Base-by-base conservation (phyloP, 2,329 filamentous ascomycete species). In the Raffaelea arxii region DNA sequence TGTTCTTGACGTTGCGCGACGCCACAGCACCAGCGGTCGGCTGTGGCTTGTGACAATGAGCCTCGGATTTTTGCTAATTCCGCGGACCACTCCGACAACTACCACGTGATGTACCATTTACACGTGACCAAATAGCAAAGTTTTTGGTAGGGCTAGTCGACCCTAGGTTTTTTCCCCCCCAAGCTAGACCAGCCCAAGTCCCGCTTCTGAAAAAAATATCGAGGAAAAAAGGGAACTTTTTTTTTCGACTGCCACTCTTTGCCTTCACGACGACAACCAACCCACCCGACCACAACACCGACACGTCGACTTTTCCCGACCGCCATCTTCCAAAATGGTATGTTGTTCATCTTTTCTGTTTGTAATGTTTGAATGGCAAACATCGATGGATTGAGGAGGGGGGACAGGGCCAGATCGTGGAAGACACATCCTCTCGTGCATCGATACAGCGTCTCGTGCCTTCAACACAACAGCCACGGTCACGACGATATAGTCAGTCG, bases 201-300 rank as follows among this genome's bases (percentile, higher is more conserved):
- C 36, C 25, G 25, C 21, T 30, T 18, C 22, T 24, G 25, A 49
- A 47, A 51, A 53, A 53, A 53, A 46, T n/a, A 43, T 46, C 23
- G 23, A 46, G 23, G 41, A 48, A 18, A 41, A 30, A 46, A 44
- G 36, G 4, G 37, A 48, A 48, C 36, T 47, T 50, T 50, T 51
- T 30, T 49, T 39, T 45, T 46, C 46, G 52, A 57, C 48, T 40
- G n/a, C n/a, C 54, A 53, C 42, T 56, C 51, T 49, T 39, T 45
- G 46, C 43, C 32, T 45, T 46, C 41, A 49, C 50, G 46, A 50
- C 46, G 49, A 49, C 49, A 32, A 24, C 47, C 35, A 43, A n/a
- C n/a, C 48, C 49, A 48, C 47, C 43, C 47, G 43, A 46, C 46
- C 43, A 50, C 47, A 45, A 38, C 44, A 32, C 46, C 49, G 44